phyloP scores from a whole-genome alignment of 768 basidiomycete genomes.

The Lactarius evosmus region DNA sequence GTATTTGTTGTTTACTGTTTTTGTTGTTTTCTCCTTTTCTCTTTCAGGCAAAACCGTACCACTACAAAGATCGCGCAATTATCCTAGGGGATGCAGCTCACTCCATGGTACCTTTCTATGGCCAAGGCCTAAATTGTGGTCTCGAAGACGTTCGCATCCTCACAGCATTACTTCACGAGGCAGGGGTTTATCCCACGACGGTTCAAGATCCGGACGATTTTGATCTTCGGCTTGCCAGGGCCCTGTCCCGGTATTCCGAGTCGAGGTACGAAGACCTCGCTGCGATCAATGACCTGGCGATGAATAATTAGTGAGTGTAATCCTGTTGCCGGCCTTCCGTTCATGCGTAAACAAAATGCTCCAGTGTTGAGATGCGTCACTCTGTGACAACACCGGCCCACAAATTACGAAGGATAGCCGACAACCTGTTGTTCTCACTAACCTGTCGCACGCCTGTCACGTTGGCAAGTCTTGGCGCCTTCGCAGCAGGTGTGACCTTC shows the following conservation, averaged over 20 bases:
- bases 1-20: constrained; percentile 1
- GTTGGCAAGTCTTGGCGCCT: constrained; percentile 45
- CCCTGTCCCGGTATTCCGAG: constrained; percentile 75
- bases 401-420: constrained; percentile 73
- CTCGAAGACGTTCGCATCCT: constrained; percentile 95
- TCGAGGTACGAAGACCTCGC: constrained; percentile 83
- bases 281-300: constrained; percentile 89
- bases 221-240: constrained; percentile 59
- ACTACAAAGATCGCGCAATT: constrained; percentile 83
- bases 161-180: constrained; percentile 65
- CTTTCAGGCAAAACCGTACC: constrained; percentile 76
- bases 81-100: constrained; percentile 95
- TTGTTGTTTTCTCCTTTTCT: constrained; percentile 1
- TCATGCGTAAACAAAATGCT: constrained; percentile 27
- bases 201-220: constrained; percentile 37
- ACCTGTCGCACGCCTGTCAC: constrained; percentile 50
- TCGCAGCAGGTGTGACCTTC: constrained; percentile 31
- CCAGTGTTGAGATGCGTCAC: constrained; percentile 92
- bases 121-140: constrained; percentile 97
- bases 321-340: constrained; percentile 24
- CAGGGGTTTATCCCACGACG: constrained; percentile 54
- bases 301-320: constrained; percentile 89
- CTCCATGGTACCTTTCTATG: constrained; percentile 98
- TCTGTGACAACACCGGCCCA: constrained; percentile 80
- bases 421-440: constrained; percentile 67